A percentile compares a stretch with the other conserved stretches of the same genome.
Evolutionary conservation across 2,329 filamentous ascomycete species (phyloP).

Genomic region (Ophiocordyceps sinensis): DNA sequence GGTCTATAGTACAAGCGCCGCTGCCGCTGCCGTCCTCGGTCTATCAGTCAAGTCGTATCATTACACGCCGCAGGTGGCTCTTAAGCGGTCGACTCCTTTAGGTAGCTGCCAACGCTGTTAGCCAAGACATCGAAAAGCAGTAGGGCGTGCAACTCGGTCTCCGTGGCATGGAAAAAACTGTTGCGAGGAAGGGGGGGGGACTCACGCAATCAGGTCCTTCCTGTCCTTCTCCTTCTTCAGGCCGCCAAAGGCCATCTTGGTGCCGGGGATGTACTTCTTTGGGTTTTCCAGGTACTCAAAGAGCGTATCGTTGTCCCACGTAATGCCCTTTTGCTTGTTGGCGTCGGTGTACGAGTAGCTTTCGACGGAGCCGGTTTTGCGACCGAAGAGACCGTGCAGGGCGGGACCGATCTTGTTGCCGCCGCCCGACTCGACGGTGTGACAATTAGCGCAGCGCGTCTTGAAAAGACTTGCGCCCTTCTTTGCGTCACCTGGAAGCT

Average conservation of each 20-base stretch:
- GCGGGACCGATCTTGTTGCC: slow-evolving; percentile 97
- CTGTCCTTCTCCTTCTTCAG: slow-evolving; percentile 99
- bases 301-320: slow-evolving; percentile 75
- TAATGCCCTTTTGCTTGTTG: slow-evolving; percentile 94
- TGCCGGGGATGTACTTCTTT: slow-evolving; percentile 99
- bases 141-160: neutral
- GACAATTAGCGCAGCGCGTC: slow-evolving; percentile 97
- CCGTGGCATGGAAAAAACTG: neutral
- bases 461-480: slow-evolving; percentile 99
- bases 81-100: slow-evolving; percentile 58
- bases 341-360: slow-evolving; percentile 97
- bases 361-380: slow-evolving; percentile 79
- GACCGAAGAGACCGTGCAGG: slow-evolving; percentile 94
- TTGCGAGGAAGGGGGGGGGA: slow-evolving; percentile 10
- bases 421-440: slow-evolving; percentile 81
- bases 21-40: slow-evolving; percentile 9
- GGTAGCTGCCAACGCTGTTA: slow-evolving; percentile 35
- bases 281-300: slow-evolving; percentile 99
- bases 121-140: neutral
- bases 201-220: slow-evolving; percentile 95
- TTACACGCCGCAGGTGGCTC: slow-evolving; percentile 16
- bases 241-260: slow-evolving; percentile 99
- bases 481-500: slow-evolving; percentile 61
- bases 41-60: slow-evolving; percentile 20
- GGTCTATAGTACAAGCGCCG: slow-evolving; percentile 25